phyloP scores from a whole-genome alignment of 306 rosid species.

The Prunus davidiana region DNA sequence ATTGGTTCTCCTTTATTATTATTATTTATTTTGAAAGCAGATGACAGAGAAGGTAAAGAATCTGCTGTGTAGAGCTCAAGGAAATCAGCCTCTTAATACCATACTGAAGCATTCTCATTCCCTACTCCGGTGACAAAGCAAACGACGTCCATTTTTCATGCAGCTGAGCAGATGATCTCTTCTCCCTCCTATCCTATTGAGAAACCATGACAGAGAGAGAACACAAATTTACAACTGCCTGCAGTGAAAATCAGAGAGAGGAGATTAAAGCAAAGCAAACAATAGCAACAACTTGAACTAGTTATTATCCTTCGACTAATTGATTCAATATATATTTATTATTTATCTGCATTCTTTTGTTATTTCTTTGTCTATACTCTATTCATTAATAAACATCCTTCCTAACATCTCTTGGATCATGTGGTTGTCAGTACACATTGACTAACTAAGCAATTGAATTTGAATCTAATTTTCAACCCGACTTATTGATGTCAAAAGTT shows the following conservation, averaged over 20 bases:
- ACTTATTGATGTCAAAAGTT: too few species aligned
- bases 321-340: neutral
- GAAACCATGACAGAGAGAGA: too few species aligned
- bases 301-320: neutral
- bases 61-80: conserved; percentile 56
- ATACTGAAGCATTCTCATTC: conserved; percentile 74
- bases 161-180: neutral
- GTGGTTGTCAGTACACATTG: too few species aligned
- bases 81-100: conserved; percentile 51
- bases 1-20: too few species aligned
- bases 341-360: neutral
- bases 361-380: too few species aligned
- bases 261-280: neutral
- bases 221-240: neutral
- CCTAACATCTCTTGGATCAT: too few species aligned
- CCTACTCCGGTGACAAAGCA: conserved; percentile 49
- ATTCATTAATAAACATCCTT: too few species aligned
- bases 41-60: conserved; percentile 65
- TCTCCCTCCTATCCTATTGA: too few species aligned
- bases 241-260: neutral
- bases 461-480: too few species aligned
- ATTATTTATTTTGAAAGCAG: conserved; percentile 35
- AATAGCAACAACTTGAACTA: neutral
- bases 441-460: too few species aligned
- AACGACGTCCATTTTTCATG: neutral